Base-by-base conservation (phyloP, 169 alveolate genomes). In the Cryptosporidium xiaoi region DNA sequence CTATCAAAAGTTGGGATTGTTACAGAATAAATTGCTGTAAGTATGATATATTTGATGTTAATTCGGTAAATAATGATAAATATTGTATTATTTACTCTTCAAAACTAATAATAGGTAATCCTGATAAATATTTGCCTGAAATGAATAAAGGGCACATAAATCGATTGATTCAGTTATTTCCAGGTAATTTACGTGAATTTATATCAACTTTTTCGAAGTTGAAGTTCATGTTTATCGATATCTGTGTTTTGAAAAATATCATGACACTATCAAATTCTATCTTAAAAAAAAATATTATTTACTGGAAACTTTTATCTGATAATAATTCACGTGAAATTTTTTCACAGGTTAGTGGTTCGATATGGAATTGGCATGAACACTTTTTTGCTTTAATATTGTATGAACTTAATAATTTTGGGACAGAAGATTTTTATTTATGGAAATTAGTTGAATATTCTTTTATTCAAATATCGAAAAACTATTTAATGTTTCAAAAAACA, bases 1-100 rank as follows among this genome's bases (percentile, higher is more conserved):
- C 62, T 31, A 44, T 90, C 15, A 67, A 51, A 16, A 90, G 51
- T 66, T 71, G 90, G 62, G 82, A 82, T 31, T 33, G 60, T 8
- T 62, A 71, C 13, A 83, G 91, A 71, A 51, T 91, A 48, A 64
- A 40, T 6, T 65, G 62, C 34, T 50, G 31, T 13, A 50, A 68
- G 4, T 66, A 69, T 34, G 66, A 69, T 16, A 55, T 69, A 13
- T 12, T 69, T 69, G 83, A 69, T 27, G 27, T 29, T 6, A 24
- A 56, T 29, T 69, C 83, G 5, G 8, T 69, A 31, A 69, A 15
- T 29, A 69, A 53, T 69, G 83, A 69, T 27, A 69, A 69, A 3
- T 69, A 69, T 69, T 69, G 55, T 34, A 31, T 69, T 31, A 69
- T 69, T 34, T 40, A 50, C 16, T 69, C 83, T 3, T 69, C 67